A percentile compares a stretch with the other conserved stretches of the same genome.
Conservation (phyloP, 139 green algal species). For the Coelastrella sp. region DNA sequence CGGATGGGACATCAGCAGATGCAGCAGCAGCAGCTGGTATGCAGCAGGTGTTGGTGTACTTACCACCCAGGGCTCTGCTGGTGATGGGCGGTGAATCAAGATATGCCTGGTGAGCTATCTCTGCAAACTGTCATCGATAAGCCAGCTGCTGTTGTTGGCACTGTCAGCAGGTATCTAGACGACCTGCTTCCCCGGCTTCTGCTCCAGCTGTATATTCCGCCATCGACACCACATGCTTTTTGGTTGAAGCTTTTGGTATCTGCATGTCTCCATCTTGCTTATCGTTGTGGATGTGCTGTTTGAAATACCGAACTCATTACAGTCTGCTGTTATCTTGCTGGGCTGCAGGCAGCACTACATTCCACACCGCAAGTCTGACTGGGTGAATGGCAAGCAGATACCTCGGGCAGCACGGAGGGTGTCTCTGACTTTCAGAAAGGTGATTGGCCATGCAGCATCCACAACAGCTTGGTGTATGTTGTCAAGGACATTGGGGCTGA, state of each 20-base stretch:
- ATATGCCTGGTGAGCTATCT: conserved; percentile 79
- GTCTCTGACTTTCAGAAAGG: conserved; percentile 93
- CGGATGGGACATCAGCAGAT: too few species aligned
- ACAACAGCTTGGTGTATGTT: too few species aligned
- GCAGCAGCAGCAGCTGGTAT: background rate
- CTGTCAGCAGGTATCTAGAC: too few species aligned
- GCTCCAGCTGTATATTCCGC: too few species aligned
- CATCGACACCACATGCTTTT: too few species aligned
- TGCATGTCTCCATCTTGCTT: too few species aligned
- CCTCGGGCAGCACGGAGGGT: conserved; percentile 67
- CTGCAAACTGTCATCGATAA: too few species aligned
- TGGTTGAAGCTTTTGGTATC: too few species aligned
- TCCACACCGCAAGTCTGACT: conserved; percentile 89
- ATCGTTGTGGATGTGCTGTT: too few species aligned
- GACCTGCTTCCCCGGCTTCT: too few species aligned
- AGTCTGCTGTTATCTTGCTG: background rate
- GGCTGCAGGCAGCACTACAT: conserved; percentile 91
- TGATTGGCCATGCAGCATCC: conserved; percentile 24
- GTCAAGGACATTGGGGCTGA: too few species aligned
- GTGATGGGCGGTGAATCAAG: conserved; percentile 89
- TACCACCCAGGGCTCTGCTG: conserved; percentile 90
- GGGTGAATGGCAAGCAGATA: conserved; percentile 58
- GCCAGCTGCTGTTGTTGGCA: too few species aligned
- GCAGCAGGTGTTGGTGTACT: conserved; percentile 62
- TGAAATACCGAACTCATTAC: background rate